Base-by-base conservation (phyloP, 2,329 filamentous ascomycete genomes). In the Aspergillus puulaauensis region DNA sequence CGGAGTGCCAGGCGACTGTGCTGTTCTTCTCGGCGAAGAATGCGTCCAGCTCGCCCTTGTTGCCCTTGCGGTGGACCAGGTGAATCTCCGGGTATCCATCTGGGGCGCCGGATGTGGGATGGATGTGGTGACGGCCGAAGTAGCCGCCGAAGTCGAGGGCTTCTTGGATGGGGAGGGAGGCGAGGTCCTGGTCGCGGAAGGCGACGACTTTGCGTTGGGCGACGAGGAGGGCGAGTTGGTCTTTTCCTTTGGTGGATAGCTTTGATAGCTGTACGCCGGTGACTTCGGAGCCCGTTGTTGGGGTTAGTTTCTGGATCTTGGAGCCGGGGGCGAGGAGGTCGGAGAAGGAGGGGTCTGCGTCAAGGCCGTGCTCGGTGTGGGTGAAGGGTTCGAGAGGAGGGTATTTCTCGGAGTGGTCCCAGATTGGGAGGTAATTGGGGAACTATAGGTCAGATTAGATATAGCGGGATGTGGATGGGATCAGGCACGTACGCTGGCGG, bases 1-100 rank as follows among this genome's bases (percentile, higher is more conserved):
- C 91, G 0, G 87, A 89, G 75, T 96, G 91, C 91, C 91, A 96
- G 3, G 89, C 88, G 0, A 93, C 86, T 3, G 86, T 90, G 73
- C 86, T 92, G 3, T 89, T 91, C 17, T 89, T 82, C 39, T 83
- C 84, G 46, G 81, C 75, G 65, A 90, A 86, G 72, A 87, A 88
- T 47, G 83, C 77, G 37, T 83, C 77, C 15, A 78, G 79, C 2
- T 79, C 81, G 15, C 82, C 83, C 60, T 88, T 85, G 62, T 82
- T 77, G 47, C 83, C 86, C 21, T 83, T 85, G 23, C 90, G 84
- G 73, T 93, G 89, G 2, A 93, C 89, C 2, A 93, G 82, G 67
- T 93, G 90, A 12, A 93, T 75, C 70, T 91, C 85, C 0, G 90
- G 89, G 67, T 86, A 82, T 3, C 86, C 88, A 58, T 84, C 83